Evolutionary conservation across 441 rosid genomes (phyloP).

Genomic region (Jatropha multifida): DNA sequence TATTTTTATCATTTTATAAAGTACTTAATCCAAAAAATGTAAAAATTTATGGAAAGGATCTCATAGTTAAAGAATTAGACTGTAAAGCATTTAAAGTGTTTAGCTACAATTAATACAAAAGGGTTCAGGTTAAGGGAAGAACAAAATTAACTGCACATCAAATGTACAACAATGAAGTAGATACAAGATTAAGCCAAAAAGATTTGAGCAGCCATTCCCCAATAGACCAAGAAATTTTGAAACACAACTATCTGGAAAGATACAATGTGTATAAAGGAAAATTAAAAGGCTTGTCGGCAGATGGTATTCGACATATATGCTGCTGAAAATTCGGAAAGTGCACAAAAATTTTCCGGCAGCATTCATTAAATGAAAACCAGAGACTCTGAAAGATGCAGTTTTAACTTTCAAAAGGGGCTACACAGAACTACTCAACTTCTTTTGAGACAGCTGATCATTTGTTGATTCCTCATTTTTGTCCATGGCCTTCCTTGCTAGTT

Average conservation of each 20-base stretch:
- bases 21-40: no score
- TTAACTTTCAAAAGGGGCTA: conserved; percentile 17
- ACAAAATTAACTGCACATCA: conserved; percentile 20
- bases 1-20: no score
- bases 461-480: conserved; percentile 53
- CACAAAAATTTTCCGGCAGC: conserved; percentile 34
- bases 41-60: no score
- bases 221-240: neutral
- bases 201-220: conserved; percentile 9
- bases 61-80: no score
- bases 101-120: neutral
- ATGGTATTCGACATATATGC: conserved; percentile 30
- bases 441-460: conserved; percentile 30
- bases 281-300: conserved; percentile 40
- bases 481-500: conserved; percentile 88
- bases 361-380: conserved; percentile 18
- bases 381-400: conserved; percentile 3
- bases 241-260: neutral
- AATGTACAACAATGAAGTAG: conserved; percentile 24
- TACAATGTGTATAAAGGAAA: neutral
- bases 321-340: conserved; percentile 20
- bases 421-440: conserved; percentile 40
- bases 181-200: conserved; percentile 17
- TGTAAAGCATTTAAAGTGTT: neutral
- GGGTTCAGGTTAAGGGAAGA: neutral